These are phyloP conservation scores for Boletus subparvulus DNA, from an alignment of 768 basidiomycete genomes.

Conservation along the genomic window DNA sequence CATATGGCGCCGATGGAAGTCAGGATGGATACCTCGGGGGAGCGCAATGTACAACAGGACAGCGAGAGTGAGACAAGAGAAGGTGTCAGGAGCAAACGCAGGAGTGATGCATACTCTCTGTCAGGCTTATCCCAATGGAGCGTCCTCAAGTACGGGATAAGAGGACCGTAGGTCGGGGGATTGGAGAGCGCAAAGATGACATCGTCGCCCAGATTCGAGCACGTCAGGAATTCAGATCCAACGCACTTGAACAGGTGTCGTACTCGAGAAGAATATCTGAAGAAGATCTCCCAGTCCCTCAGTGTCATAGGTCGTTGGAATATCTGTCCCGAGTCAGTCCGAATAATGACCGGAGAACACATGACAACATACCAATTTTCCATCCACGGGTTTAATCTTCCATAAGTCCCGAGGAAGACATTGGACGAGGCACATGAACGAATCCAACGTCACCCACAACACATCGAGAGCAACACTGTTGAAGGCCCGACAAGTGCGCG, in stretches of 20 bases:
- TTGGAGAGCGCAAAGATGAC: constrained; percentile 26
- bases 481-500: constrained; percentile 28
- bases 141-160: constrained; percentile 20
- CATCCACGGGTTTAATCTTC: constrained; percentile 10
- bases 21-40: constrained; percentile 20
- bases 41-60: constrained; percentile 5
- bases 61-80: constrained; percentile 19
- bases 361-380: constrained; percentile 13
- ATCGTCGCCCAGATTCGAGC: constrained; percentile 15
- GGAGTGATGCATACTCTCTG: constrained; percentile 17
- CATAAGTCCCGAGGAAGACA: constrained; percentile 32
- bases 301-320: constrained; percentile 27
- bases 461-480: constrained; percentile 23
- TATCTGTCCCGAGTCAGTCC: constrained; percentile 16
- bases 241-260: constrained; percentile 9
- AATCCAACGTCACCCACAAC: constrained; percentile 23
- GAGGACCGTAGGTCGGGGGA: constrained; percentile 21
- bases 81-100: constrained; percentile 23
- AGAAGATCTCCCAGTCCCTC: constrained; percentile 31
- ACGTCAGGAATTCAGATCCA: not conserved
- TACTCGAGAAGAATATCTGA: constrained; percentile 25
- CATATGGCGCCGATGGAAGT: constrained; percentile 20
- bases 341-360: not conserved
- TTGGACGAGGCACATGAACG: constrained; percentile 21
- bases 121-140: constrained; percentile 20